These are phyloP conservation scores for Neospermospora avenae DNA, from an alignment of 2,329 filamentous ascomycete genomes.

Conservation along the genomic window DNA sequence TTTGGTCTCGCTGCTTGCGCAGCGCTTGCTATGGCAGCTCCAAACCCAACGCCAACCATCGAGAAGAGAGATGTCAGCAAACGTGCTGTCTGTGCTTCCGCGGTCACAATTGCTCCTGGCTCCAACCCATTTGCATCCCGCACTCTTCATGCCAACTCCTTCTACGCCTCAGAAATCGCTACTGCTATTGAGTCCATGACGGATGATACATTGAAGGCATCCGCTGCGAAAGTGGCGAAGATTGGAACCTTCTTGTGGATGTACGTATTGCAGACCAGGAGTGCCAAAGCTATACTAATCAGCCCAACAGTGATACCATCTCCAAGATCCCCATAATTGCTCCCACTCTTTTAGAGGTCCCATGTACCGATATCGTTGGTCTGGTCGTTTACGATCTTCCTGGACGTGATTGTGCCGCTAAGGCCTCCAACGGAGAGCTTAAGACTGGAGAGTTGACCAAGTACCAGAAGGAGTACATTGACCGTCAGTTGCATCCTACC, in stretches of 20 bases:
- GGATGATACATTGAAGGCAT: slow-evolving; percentile 47
- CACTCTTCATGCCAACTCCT: slow-evolving; percentile 50
- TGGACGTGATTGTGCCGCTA: slow-evolving; percentile 55
- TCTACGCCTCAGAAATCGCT: slow-evolving; percentile 54
- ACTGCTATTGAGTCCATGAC: slow-evolving; percentile 50
- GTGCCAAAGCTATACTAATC: slow-evolving; percentile 2
- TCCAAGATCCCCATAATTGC: slow-evolving; percentile 47
- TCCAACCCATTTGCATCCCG: slow-evolving; percentile 51
- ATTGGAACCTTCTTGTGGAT: slow-evolving; percentile 50
- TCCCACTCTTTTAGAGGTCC: slow-evolving; percentile 43
- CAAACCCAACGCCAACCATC: slow-evolving; percentile 21
- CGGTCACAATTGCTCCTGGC: slow-evolving; percentile 26
- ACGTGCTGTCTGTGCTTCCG: slow-evolving; percentile 19
- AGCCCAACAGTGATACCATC: slow-evolving; percentile 40
- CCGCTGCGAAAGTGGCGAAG: slow-evolving; percentile 38
- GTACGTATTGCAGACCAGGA: slow-evolving; percentile 13
- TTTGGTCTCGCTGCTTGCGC: slow-evolving; percentile 25
- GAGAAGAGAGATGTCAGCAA: slow-evolving; percentile 14
- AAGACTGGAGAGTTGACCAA: slow-evolving; percentile 48
- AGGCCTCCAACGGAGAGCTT: slow-evolving; percentile 56
- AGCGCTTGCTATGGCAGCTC: slow-evolving; percentile 21
- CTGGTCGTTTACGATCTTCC: slow-evolving; percentile 55
- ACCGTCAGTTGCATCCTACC: slow-evolving; percentile 44
- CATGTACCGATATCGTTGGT: slow-evolving; percentile 45
- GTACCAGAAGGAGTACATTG: slow-evolving; percentile 53